Evolutionary conservation across 23 red algal species (phyloP), one percentile per base, ranked within the genome.

Genomic region (Agarophyton chilense): DNA sequence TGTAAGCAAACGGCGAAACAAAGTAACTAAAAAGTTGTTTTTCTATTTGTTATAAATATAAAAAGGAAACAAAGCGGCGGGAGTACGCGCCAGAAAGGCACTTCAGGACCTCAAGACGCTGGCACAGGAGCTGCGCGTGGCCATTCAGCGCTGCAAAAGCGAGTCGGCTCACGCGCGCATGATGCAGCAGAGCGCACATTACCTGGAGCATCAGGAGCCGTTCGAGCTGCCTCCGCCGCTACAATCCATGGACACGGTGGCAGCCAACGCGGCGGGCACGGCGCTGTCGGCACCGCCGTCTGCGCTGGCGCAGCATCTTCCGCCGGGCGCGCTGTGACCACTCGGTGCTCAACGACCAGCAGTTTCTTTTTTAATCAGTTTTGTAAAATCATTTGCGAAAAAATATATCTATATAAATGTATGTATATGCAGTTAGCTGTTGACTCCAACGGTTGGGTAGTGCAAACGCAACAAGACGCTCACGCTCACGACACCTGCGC

Each of bases 11-110:
- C 18, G 31, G 4, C 52, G 47, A 21, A 80, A 16, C 40, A 24
- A 29, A 17, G 50, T 10, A 17, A 17, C 52, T 22, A 55, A 55
- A 19, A 11, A n/a, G 12, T 6, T 12, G 44, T 47, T 47, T 45
- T 45, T 5, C 43, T n/a, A n/a, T n/a, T n/a, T n/a, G n/a, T n/a
- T n/a, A n/a, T n/a, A 43, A 74, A 62, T 40, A 68, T n/a, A 52
- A 91, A 65, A 90, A 78, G 79, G 79, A 2, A 95, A 95, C 88
- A 95, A 95, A 77, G 93, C 93, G 65, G 93, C 93, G 19, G 93
- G 93, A 18, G 63, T 79, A 29, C 26, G 93, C 10, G 93, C 93
- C 18, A n/a, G 93, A 11, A 90, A 95, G 62, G 50, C 58, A 7
- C 43, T 90, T n/a, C 93, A 95, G 56, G 93, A 95, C 22, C 57